These are phyloP conservation scores for Pythium dissimile DNA, from an alignment of 352 stramenopile genomes.

Conservation along the genomic window DNA sequence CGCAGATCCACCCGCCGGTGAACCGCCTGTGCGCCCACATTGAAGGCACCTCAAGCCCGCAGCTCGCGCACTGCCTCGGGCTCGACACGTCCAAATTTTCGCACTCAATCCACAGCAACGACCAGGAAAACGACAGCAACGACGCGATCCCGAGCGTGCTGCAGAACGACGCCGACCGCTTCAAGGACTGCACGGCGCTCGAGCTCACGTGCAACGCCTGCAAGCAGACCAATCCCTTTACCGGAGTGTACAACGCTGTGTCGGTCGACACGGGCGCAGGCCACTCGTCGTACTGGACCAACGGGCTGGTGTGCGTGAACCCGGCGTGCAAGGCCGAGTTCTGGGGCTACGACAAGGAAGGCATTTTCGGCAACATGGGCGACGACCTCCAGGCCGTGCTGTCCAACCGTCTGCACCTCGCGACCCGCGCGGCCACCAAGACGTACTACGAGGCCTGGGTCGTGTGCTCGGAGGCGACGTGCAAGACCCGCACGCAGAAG, in stretches of 20 bases:
- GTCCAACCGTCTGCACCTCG: conserved; percentile 82
- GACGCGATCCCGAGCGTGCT: conserved; percentile 87
- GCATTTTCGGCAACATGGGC: conserved; percentile 65
- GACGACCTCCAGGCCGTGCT: conserved; percentile 72
- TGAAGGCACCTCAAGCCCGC: conserved; percentile 93
- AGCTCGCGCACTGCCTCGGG: conserved; percentile 95
- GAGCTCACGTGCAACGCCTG: conserved; percentile 73
- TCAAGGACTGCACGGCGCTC: conserved; percentile 84
- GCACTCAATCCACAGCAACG: conserved; percentile 58
- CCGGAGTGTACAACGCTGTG: conserved; percentile 52
- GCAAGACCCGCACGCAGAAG: conserved; percentile 93
- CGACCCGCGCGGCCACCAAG: conserved; percentile 72
- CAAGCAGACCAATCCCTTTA: conserved; percentile 58
- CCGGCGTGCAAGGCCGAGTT: conserved; percentile 74
- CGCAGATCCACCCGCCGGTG: conserved; percentile 96
- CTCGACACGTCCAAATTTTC: conserved; percentile 96
- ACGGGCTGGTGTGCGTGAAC: conserved; percentile 58
- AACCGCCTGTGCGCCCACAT: conserved; percentile 98
- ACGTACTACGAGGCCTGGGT: conserved; percentile 90
- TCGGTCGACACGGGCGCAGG: conserved; percentile 10
- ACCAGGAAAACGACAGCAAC: conserved; percentile 85
- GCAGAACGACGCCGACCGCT: conserved; percentile 86
- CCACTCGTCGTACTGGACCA: conserved; percentile 25
- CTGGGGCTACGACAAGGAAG: conserved; percentile 79
- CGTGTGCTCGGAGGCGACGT: conserved; percentile 95